Percentiles rank a stretch among this genome's conserved stretches.
These are phyloP conservation scores for Obelidium mucronatum DNA, from an alignment of 192 early-diverging fungal genomes.

Conservation along the genomic window DNA sequence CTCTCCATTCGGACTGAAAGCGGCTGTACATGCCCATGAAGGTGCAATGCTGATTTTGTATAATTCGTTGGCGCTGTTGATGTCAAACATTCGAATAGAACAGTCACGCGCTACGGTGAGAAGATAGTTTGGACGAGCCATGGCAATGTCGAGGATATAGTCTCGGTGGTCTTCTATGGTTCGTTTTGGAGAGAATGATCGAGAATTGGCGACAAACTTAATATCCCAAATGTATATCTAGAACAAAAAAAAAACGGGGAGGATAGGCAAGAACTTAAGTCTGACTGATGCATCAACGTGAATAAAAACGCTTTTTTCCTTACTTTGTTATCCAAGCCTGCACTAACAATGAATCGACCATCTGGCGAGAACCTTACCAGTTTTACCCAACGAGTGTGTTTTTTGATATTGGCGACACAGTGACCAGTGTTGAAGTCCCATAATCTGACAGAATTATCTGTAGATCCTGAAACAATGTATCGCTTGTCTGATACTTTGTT, in stretches of 20 bases:
- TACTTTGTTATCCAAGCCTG: constrained; percentile 56
- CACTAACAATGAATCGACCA: constrained; percentile 60
- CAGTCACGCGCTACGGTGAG: constrained; percentile 59
- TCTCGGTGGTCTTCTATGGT: constrained; percentile 60
- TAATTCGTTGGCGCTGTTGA: constrained; percentile 58
- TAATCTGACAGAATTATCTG: constrained; percentile 43
- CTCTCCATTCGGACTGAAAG: constrained; percentile 55
- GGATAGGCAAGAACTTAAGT: not conserved
- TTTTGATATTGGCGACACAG: constrained; percentile 59
- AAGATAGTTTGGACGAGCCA: constrained; percentile 49
- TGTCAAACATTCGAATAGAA: constrained; percentile 61
- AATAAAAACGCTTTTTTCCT: no score
- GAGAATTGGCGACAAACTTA: constrained; percentile 50
- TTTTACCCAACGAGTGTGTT: constrained; percentile 68
- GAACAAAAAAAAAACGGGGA: not conserved
- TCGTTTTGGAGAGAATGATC: not conserved
- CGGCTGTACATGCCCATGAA: constrained; percentile 62
- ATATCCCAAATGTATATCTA: constrained; percentile 67
- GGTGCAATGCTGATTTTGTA: constrained; percentile 49
- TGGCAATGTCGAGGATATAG: constrained; percentile 64
- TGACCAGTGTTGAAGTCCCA: constrained; percentile 66
- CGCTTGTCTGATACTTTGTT: no score
- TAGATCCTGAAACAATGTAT: constrained; percentile 53
- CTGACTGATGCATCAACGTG: not conserved
- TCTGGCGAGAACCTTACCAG: constrained; percentile 60